Percentiles rank a stretch among this genome's conserved stretches.
Conservation (phyloP, 2,329 filamentous ascomycete species). For the Cytospora leucostoma region DNA sequence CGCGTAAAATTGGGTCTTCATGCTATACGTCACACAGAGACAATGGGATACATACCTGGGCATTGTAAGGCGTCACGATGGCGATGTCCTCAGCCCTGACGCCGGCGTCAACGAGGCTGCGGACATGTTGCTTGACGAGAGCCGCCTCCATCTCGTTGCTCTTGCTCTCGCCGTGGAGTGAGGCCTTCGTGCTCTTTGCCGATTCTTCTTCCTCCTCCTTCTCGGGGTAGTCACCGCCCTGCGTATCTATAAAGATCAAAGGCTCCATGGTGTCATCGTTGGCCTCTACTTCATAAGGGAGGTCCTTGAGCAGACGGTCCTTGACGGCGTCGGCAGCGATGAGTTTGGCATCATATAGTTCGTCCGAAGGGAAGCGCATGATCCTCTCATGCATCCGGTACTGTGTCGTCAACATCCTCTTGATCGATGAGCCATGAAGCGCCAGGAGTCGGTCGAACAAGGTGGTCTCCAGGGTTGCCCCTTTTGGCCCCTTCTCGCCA, state of each 20-base stretch:
- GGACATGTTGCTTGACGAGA: constrained; percentile 77
- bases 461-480: constrained; percentile 77
- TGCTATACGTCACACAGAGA: neutral
- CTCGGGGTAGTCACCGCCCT: constrained; percentile 90
- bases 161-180: constrained; percentile 65
- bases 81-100: constrained; percentile 84
- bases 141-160: constrained; percentile 89
- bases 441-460: constrained; percentile 86
- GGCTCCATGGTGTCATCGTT: constrained; percentile 87
- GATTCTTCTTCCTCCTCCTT: constrained; percentile 72
- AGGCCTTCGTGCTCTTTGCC: constrained; percentile 47
- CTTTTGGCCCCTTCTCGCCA: constrained; percentile 45
- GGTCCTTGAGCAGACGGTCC: constrained; percentile 69
- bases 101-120: constrained; percentile 73
- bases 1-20: constrained; percentile 17
- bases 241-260: constrained; percentile 92
- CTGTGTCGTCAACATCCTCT: constrained; percentile 93
- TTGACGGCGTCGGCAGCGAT: constrained; percentile 80
- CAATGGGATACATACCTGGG: constrained; percentile 60
- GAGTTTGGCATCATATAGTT: constrained; percentile 81
- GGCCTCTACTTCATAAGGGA: constrained; percentile 75
- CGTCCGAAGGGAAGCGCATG: constrained; percentile 89
- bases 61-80: constrained; percentile 95
- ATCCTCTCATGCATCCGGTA: constrained; percentile 98
- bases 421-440: constrained; percentile 80